Evolutionary conservation across 148 eudicot genomes (phyloP), one percentile per base, ranked within the genome.

Genomic region (Silene uniflora): DNA sequence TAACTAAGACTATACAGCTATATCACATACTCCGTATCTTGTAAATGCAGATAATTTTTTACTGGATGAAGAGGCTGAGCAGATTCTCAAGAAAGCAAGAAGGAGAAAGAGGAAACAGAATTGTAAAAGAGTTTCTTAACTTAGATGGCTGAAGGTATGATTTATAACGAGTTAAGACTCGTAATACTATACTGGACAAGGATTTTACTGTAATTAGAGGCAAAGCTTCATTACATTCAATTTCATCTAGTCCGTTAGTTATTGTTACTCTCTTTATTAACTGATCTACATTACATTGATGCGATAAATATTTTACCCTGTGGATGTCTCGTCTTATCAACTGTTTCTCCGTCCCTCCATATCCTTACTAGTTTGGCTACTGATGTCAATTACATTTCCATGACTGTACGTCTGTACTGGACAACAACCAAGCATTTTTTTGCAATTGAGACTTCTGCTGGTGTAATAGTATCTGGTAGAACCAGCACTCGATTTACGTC

Each of bases 61-160:
- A 76, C 69, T 78, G 62, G 85, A 81, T 14, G 79, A 82, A 83
- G 90, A 89, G 77, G 89, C 91, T 66, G 82, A 81, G 59, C 79
- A 80, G 23, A 89, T 94, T 76, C 85, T 94, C 73, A 86, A 87
- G 85, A 87, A 85, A 84, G 97, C 98, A 79, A 88, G 98, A 80
- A 87, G 91, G 76, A 85, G 93, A 84, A 91, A 91, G 86, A 87
- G 95, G 86, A 91, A 81, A 71, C 77, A 84, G 73, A 66, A 44
- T 39, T 19, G 61, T 69, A 81, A 73, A 77, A 73, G 68, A 54
- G 42, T 3, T 12, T 13, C 56, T 63, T 44, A 84, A 85, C 66
- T 69, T 77, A 32, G 72, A 85, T 71, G 63, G 81, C 65, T 88
- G 86, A 91, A 91, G 96, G 91, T 86, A 83, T 64, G 66, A 58